Base-by-base conservation (phyloP, 441 rosid species). In the Kokia cookei region DNA sequence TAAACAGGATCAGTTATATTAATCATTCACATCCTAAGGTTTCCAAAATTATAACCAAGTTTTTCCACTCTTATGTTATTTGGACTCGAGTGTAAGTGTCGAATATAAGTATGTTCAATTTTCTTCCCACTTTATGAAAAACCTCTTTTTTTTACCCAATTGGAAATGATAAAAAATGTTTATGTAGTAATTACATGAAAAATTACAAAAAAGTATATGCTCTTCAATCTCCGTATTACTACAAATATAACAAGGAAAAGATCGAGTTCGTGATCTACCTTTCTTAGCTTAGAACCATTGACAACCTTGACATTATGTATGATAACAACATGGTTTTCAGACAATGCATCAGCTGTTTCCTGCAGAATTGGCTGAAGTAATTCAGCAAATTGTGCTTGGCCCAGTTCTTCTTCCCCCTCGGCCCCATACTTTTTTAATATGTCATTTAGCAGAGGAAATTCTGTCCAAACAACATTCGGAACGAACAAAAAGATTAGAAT, bases 331-430 rank as follows among this genome's bases (percentile, higher is more conserved):
- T 82, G 87, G 63, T 89, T 86, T 68, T 78, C 70, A 37, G 86
- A 67, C 75, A 91, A 88, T 54, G 80, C 81, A 75, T 91, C 88
- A 15, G 93, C 86, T 71, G 89, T 73, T 54, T 90, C 98, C 81
- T 89, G 93, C 69, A 93, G 79, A 77, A 93, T 80, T 42, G 86
- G 86, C 81, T 90, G 98, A 51, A 93, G 87, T 37, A 87, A 71
- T 68, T 91, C 81, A 1, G 98, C 97, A 78, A 93, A 93, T 78
- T 93, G 98, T 72, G 95, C 89, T 79, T 91, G 97, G 54, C 98
- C 98, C 65, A 93, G 74, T 63, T 89, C 90, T 77, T 79, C 92
- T 55, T 87, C 83, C 35, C 86, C 98, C 73, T 90, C 93, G 45
- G 88, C 93, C 69, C 87, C 87, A 64, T 90, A 90, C 76, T 89